Base-by-base conservation (phyloP, 345 rosid genomes). In the Eutrema japonicum region DNA sequence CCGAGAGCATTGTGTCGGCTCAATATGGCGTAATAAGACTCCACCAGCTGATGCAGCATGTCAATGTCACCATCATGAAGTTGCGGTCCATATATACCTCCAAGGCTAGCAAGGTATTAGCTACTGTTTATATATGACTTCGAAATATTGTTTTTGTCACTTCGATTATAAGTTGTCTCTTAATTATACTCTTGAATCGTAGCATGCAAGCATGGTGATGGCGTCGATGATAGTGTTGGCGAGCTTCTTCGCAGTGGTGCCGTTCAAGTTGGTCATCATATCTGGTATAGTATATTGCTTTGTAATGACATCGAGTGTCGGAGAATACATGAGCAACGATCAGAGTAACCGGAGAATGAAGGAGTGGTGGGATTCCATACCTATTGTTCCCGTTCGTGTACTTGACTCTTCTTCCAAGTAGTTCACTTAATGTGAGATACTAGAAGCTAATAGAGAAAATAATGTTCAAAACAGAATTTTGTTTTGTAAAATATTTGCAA, bases 341-440 rank as follows among this genome's bases (percentile, higher is more conserved):
- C 81, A 78, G 70, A 87, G 89, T 45, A 82, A 86, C 48, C 78
- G 96, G 40, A 81, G 96, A 69, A 60, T 85, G 22, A 81, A 82
- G 58, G 97, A 90, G 79, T 92, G 99, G 99, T 95, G 98, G 98
- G 96, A 84, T 52, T 85, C 96, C 0, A 90, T 92, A 76, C 98
- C 99, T 2, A 78, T 88, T 35, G 79, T 75, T 29, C 91, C 86
- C 0, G 85, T 92, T 47, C 93, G 86, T 4, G 51, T 86, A 10
- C 82, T 80, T 7, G 72, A 85, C 53, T 10, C 68, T 50, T 71
- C 80, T 45, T 64, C 80, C 41, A 77, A 77, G 72, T 71, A 56
- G 71, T 16, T 13, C 56, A 60, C 63, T 42, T 52, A 30, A 38
- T 29, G 43, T 27, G 64, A 52, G n/a, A 26, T 54, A 45, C 6